Evolutionary conservation across 1,284 basidiomycete species (phyloP).

Genomic region (Abortiporus biennis): DNA sequence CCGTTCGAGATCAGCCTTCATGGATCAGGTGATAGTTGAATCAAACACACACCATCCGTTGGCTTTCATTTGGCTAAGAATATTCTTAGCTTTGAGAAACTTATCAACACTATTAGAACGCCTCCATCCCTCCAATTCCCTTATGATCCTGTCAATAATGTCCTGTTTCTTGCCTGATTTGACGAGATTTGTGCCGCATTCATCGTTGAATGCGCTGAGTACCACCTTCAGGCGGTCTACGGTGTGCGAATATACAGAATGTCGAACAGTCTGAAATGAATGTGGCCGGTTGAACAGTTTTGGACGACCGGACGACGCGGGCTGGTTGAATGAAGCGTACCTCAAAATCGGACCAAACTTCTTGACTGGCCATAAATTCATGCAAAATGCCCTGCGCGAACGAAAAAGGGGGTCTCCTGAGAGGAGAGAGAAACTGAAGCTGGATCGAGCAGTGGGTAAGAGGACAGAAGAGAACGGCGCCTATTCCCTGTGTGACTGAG

Average conservation of each 20-base stretch:
- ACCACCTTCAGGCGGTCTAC: conserved; percentile 79
- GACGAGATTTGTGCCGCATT: conserved; percentile 58
- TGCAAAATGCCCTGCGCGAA: too few species aligned
- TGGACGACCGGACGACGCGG: conserved; percentile 9
- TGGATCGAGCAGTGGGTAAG: too few species aligned
- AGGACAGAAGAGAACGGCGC: too few species aligned
- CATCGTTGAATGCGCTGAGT: conserved; percentile 65
- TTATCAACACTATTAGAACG: conserved; percentile 45
- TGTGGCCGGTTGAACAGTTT: conserved; percentile 11
- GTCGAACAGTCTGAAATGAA: conserved; percentile 35
- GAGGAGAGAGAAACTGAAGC: too few species aligned
- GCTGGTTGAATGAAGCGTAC: conserved; percentile 31
- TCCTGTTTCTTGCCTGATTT: conserved; percentile 84
- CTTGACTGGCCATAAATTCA: conserved; percentile 37
- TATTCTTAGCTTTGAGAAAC: conserved; percentile 59
- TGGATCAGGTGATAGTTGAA: too few species aligned
- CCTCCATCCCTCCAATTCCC: conserved; percentile 54
- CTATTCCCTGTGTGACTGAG: too few species aligned
- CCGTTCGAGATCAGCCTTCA: too few species aligned
- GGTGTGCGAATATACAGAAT: conserved; percentile 49
- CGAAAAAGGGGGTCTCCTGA: too few species aligned
- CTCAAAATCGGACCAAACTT: conserved; percentile 58
- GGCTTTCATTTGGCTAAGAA: conserved; percentile 55
- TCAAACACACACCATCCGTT: conserved; percentile 50
- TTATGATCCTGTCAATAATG: conserved; percentile 65